Conservation (phyloP, 2,329 filamentous ascomycete genomes). For the Aspergillus glaucus region DNA sequence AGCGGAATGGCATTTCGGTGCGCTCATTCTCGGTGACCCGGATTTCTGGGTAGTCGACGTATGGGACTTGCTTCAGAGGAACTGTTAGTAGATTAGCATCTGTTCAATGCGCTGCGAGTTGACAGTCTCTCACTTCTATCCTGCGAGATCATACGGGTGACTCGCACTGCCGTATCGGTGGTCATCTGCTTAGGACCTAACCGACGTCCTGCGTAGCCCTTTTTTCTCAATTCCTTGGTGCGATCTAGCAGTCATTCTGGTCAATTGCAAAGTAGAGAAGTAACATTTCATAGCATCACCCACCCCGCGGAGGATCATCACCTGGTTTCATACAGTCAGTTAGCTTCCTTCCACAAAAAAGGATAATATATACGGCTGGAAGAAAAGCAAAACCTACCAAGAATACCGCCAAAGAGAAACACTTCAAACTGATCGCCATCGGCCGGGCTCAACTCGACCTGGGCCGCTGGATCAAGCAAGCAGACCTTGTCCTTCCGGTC, state of each 20-base stretch:
- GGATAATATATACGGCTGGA: too few relatives aligned
- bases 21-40: slow-evolving; percentile 86
- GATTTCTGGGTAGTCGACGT: slow-evolving; percentile 83
- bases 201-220: slow-evolving; percentile 81
- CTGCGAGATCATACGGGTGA: slow-evolving; percentile 83
- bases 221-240: slow-evolving; percentile 89
- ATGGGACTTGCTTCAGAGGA: slow-evolving; percentile 69
- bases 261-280: background rate
- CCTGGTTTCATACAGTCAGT: slow-evolving; percentile 46
- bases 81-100: slow-evolving; percentile 43
- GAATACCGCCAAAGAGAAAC: slow-evolving; percentile 92
- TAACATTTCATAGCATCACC: slow-evolving; percentile 18
- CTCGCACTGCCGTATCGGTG: slow-evolving; percentile 91
- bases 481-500: slow-evolving; percentile 71
- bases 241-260: slow-evolving; percentile 55
- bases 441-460: slow-evolving; percentile 71
- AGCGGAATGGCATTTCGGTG: slow-evolving; percentile 96
- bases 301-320: slow-evolving; percentile 89
- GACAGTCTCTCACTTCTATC: slow-evolving; percentile 56
- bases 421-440: slow-evolving; percentile 80
- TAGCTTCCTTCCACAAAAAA: slow-evolving; percentile 3
- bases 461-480: slow-evolving; percentile 78
- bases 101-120: background rate
- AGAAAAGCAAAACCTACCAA: slow-evolving; percentile 52
- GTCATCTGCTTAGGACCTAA: slow-evolving; percentile 96